Evolutionary conservation across 2,329 filamentous ascomycete genomes (phyloP).

Genomic region (Furcasterigmium sp.): DNA sequence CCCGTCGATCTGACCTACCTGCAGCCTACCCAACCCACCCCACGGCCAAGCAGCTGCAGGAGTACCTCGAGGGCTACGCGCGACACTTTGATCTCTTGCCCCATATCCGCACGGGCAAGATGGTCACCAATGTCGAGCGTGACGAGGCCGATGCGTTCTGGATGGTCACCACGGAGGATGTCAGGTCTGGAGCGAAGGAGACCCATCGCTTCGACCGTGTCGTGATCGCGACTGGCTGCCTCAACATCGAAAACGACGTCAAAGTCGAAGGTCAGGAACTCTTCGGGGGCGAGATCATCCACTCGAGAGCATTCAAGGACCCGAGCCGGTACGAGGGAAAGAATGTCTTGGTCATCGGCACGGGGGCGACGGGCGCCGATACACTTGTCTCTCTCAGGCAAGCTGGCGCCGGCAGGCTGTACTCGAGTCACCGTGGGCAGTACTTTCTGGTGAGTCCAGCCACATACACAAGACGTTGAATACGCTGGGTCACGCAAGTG

Average conservation of each 20-base stretch:
- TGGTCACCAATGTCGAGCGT: conserved; percentile 4
- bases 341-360: conserved; percentile 71
- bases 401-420: conserved; percentile 9
- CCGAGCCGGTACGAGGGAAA: conserved; percentile 7
- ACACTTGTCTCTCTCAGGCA: conserved; percentile 22
- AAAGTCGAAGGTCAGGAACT: conserved; percentile 10
- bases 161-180: not conserved
- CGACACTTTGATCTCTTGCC: conserved; percentile 28
- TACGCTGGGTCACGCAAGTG: not conserved
- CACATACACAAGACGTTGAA: not conserved
- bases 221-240: conserved; percentile 8
- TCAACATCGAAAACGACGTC: conserved; percentile 5
- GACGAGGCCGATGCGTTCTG: conserved; percentile 5
- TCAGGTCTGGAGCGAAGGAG: not conserved
- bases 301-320: conserved; percentile 12
- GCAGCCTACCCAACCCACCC: conserved; percentile 21
- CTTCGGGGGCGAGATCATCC: conserved; percentile 11
- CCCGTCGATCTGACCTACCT: not conserved
- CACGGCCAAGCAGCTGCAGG: conserved; percentile 20
- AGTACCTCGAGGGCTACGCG: conserved; percentile 35
- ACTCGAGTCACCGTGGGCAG: conserved; percentile 7
- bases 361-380: conserved; percentile 72
- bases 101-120: conserved; percentile 16
- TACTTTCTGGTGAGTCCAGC: conserved; percentile 4
- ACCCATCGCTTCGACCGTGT: conserved; percentile 6